Evolutionary conservation across 2,329 filamentous ascomycete species (phyloP), one percentile per base, ranked within the genome.

Genomic region (Metarhizium robertsii): DNA sequence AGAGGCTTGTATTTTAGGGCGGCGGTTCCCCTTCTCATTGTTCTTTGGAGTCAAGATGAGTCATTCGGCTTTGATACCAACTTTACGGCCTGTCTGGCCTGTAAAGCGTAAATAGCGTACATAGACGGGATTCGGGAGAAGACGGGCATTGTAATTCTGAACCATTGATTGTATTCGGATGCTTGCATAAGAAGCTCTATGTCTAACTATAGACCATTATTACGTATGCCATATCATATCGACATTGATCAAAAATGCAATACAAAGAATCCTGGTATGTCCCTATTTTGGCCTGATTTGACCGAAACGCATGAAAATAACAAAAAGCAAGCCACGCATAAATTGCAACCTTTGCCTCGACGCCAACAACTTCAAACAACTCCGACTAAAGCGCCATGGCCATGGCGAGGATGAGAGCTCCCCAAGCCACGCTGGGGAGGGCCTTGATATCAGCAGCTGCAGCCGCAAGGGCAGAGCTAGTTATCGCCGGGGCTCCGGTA

Each of bases 391-490:
- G 55, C 56, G 69, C 53, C 46, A 59, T 57, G 36, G 61, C 64
- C 46, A 63, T 56, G 45, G 64, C 58, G 52, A 70, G 54, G 59
- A 60, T 62, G 29, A 59, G 66, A 32, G 62, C 52, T 46, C 63
- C 67, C 36, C 69, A 52, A 43, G 59, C 54, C 4, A 62, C 61
- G n/a, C 58, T 60, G 6, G 63, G 60, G 50, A 61, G 49, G 47
- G 52, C 57, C 50, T 59, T 56, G 53, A 61, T 58, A 40, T 60
- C 58, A n/a, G 60, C 57, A 34, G 63, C 67, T 29, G 64, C 69
- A n/a, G 64, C 68, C 11, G 67, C 69, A 30, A 67, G 61, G 32
- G 65, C 64, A 7, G 64, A 64, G 36, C 62, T 62, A 29, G 63
- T 65, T 30, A 64, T 59, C 20, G 66, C 62, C 16, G 62, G 58